Evolutionary conservation across 116 monocot species (phyloP), one percentile per base, ranked within the genome.

Genomic region (Dioscorea cayenensis): DNA sequence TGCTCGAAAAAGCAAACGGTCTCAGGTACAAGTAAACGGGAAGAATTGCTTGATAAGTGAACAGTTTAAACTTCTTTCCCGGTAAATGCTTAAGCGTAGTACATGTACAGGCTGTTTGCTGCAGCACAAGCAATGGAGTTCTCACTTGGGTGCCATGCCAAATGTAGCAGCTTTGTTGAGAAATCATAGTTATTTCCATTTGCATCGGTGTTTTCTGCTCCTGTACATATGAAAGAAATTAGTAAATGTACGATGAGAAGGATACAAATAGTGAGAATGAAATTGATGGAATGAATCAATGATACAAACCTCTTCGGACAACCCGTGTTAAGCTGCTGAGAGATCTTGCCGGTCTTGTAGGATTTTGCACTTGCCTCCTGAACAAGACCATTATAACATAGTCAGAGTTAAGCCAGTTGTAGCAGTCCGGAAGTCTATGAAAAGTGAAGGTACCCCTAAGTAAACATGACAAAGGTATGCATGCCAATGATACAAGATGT

Each of bases 21-120:
- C 55, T 55, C n/a, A 48, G 69, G 64, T 36, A 36, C 49, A 69
- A 69, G 69, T 50, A 23, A 50, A 49, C 68, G 23, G 61, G 19
- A 71, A 62, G 73, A 73, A 52, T 22, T 43, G 60, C 43, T n/a
- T 50, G 71, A n/a, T 28, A 55, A 36, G 9, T 25, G 36, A 74
- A 16, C 55, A 55, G n/a, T 43, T 43, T 43, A 29, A 32, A 72
- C 36, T 25, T 27, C 28, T 58, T 52, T 68, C 49, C 6, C 28
- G n/a, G 59, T 21, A 69, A 28, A 27, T 66, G 25, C 73, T 78
- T 82, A 92, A 6, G 92, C 92, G 81, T 92, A 95, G 68, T 95
- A 92, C 89, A 95, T 89, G 78, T 92, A 95, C 76, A 95, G 78
- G 76, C 95, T 95, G 84, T 95, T 95, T 22, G 92, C 92, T 65